Evolutionary conservation across 176 grass and related monocot species (phyloP).

Genomic region (Saccharum officinarum): DNA sequence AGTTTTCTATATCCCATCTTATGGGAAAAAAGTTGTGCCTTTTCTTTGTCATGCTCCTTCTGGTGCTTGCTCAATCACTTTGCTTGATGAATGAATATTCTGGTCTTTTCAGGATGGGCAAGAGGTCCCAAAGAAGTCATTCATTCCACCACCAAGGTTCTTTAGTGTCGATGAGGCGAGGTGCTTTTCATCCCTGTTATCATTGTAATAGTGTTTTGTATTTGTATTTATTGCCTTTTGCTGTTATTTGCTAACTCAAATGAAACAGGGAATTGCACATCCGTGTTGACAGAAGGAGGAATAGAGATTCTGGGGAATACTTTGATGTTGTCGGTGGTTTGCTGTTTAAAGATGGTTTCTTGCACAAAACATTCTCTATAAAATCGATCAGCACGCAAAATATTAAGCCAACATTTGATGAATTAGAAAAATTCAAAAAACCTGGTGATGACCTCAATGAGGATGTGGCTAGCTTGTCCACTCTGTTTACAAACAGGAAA

Average conservation of each 20-base stretch:
- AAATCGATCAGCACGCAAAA: slow-evolving; percentile 68
- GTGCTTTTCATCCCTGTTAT: slow-evolving; percentile 41
- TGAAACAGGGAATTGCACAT: slow-evolving; percentile 66
- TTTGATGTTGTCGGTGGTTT: slow-evolving; percentile 67
- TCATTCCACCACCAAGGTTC: slow-evolving; percentile 70
- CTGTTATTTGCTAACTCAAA: slow-evolving; percentile 28
- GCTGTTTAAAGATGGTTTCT: slow-evolving; percentile 84
- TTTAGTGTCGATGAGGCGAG: slow-evolving; percentile 81
- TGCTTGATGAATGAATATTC: slow-evolving; percentile 7
- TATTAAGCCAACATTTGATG: slow-evolving; percentile 74
- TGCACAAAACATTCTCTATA: slow-evolving; percentile 75
- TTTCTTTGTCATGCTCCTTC: not conserved
- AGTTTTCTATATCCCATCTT: not conserved
- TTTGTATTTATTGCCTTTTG: slow-evolving; percentile 15
- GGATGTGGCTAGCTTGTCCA: slow-evolving; percentile 68
- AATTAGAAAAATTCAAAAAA: slow-evolving; percentile 81
- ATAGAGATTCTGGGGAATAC: slow-evolving; percentile 67
- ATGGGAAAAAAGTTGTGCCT: not conserved
- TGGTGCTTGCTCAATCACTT: slow-evolving; percentile 18
- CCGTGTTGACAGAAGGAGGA: slow-evolving; percentile 57
- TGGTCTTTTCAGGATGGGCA: slow-evolving; percentile 58
- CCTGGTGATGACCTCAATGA: slow-evolving; percentile 68
- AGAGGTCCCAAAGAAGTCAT: slow-evolving; percentile 62
- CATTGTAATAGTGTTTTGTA: not conserved
- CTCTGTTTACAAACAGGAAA: slow-evolving; percentile 80